Evolutionary conservation across 495 filamentous ascomycete genomes (phyloP).

Genomic region (Diplogelasinospora grovesii): DNA sequence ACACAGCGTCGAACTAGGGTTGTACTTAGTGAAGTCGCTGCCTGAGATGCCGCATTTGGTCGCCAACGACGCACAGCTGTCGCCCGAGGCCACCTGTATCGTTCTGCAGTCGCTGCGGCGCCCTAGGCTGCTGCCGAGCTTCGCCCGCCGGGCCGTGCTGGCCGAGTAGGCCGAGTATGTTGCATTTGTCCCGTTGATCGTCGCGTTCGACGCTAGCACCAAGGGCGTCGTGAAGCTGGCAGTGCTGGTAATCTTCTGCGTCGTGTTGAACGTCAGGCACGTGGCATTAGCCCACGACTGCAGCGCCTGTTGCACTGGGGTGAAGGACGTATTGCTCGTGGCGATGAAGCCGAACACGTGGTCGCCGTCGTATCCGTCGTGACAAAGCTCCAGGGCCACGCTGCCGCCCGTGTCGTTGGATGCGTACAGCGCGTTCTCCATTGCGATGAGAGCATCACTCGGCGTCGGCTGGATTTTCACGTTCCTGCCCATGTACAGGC

Average conservation of each 20-base stretch:
- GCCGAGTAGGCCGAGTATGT: not conserved
- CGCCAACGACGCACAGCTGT: slow-evolving; percentile 35
- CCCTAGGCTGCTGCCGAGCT: too few relatives aligned
- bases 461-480: too few relatives aligned
- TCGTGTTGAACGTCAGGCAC: slow-evolving; percentile 23
- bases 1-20: slow-evolving; percentile 32
- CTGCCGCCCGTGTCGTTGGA: too few relatives aligned
- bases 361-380: slow-evolving; percentile 12
- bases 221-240: not conserved
- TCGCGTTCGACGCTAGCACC: not conserved
- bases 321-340: slow-evolving; percentile 26
- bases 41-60: slow-evolving; percentile 34
- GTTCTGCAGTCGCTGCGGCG: slow-evolving; percentile 20
- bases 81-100: slow-evolving; percentile 21
- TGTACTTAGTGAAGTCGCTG: slow-evolving; percentile 34
- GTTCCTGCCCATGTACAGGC: too few relatives aligned
- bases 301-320: slow-evolving; percentile 27
- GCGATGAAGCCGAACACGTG: slow-evolving; percentile 32
- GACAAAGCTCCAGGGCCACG: slow-evolving; percentile 37
- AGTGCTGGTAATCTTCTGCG: not conserved
- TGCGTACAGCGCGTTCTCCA: too few relatives aligned
- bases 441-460: too few relatives aligned
- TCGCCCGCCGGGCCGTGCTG: not conserved
- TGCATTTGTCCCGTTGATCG: slow-evolving; percentile 1
- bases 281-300: slow-evolving; percentile 27